These are phyloP conservation scores for Arabidopsis thaliana DNA, from an alignment of 345 rosid species.

Conservation along the genomic window TAIR10.1 NC_003076.8:25170501-25171000, in stretches of 20 bases:
- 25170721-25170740: no score
- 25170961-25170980: not conserved
- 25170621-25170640: not conserved
- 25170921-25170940: no score
- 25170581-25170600: not conserved
- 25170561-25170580: not conserved
- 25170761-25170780: no score
- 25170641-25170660: no score
- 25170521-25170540: not conserved
- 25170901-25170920: no score
- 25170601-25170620: not conserved
- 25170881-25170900: no score
- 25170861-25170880: not conserved
- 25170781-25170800: not conserved
- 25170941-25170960: no score
- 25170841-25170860: not conserved
- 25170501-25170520: no score
- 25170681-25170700: no score
- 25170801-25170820: not conserved
- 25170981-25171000: not conserved
- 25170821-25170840: not conserved
- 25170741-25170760: no score
- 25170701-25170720: no score
- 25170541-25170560: not conserved
- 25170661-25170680: no score